Percentiles rank a stretch among this genome's conserved stretches.
Conservation (phyloP, 805 yeast species). For the Candida coleopterorum region DNA sequence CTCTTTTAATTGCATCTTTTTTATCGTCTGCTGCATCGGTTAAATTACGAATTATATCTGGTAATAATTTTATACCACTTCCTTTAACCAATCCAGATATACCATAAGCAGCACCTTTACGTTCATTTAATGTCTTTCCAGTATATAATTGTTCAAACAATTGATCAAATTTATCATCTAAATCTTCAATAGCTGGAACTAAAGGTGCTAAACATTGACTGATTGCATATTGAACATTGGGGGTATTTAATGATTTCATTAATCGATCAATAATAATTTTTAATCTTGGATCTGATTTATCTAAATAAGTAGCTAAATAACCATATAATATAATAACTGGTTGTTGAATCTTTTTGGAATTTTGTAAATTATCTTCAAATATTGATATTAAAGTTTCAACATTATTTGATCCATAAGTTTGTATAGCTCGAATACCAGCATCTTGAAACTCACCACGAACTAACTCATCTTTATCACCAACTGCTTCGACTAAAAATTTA, state of each 20-base stretch:
- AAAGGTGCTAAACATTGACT: slow-evolving; percentile 84
- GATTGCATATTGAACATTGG: slow-evolving; percentile 83
- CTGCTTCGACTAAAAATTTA: slow-evolving; percentile 59
- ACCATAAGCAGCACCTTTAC: slow-evolving; percentile 96
- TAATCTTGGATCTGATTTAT: slow-evolving; percentile 61
- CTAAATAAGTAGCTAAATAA: slow-evolving; percentile 80
- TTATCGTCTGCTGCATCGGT: slow-evolving; percentile 85
- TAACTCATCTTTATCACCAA: slow-evolving; percentile 67
- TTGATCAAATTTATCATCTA: slow-evolving; percentile 50
- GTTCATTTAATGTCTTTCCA: slow-evolving; percentile 43
- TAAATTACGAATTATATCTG: slow-evolving; percentile 71
- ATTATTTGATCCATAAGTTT: slow-evolving; percentile 55
- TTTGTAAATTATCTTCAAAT: slow-evolving; percentile 66
- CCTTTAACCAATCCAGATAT: slow-evolving; percentile 92
- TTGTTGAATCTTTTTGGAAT: slow-evolving; percentile 62
- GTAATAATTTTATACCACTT: slow-evolving; percentile 71
- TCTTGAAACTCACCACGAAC: slow-evolving; percentile 83
- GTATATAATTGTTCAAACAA: slow-evolving; percentile 58
- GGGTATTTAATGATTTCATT: slow-evolving; percentile 69
- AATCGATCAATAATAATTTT: slow-evolving; percentile 62
- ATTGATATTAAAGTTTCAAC: slow-evolving; percentile 76
- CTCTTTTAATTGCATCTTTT: slow-evolving; percentile 67
- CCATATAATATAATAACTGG: slow-evolving; percentile 86
- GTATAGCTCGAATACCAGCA: slow-evolving; percentile 77
- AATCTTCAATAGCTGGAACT: slow-evolving; percentile 51